Percentiles rank a stretch among this genome's conserved stretches.
phyloP scores from a whole-genome alignment of 2,329 filamentous ascomycete species.

The Calonectria fujianensis region DNA sequence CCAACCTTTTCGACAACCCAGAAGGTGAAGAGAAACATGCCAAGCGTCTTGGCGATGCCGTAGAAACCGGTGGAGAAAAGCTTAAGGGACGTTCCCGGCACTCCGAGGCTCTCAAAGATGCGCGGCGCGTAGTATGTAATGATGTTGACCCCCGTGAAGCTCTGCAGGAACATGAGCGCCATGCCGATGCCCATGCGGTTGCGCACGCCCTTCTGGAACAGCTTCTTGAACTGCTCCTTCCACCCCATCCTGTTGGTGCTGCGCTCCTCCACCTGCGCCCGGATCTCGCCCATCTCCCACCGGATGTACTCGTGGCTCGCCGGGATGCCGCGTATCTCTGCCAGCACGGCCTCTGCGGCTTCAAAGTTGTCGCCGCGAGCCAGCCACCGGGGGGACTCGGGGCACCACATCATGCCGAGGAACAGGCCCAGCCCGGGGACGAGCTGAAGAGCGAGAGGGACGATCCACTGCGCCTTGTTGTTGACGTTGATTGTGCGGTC shows the following conservation, averaged over 20 bases:
- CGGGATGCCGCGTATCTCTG: conserved; percentile 60
- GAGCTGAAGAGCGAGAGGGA: conserved; percentile 74
- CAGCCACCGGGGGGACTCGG: conserved; percentile 77
- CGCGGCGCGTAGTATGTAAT: conserved; percentile 74
- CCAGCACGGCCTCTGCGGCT: conserved; percentile 59
- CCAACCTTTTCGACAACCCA: conserved; percentile 69
- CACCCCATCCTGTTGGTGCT: conserved; percentile 56
- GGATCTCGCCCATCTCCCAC: conserved; percentile 75
- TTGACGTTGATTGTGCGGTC: conserved; percentile 57
- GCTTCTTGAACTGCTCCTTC: conserved; percentile 57
- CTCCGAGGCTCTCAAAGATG: conserved; percentile 62
- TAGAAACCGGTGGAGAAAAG: conserved; percentile 65
- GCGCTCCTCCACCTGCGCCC: conserved; percentile 72
- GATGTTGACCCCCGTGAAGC: conserved; percentile 70
- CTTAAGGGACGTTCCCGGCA: conserved; percentile 56
- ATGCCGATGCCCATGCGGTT: conserved; percentile 65
- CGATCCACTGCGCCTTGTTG: conserved; percentile 66
- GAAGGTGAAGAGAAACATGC: conserved; percentile 63
- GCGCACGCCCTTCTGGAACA: conserved; percentile 60
- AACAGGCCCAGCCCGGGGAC: conserved; percentile 73
- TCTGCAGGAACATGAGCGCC: conserved; percentile 69
- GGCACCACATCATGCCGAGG: conserved; percentile 73
- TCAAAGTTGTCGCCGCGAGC: conserved; percentile 76
- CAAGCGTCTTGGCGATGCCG: conserved; percentile 62
- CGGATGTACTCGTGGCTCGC: conserved; percentile 60